phyloP scores from a whole-genome alignment of 306 rosid genomes.

The Casuarina glauca region DNA sequence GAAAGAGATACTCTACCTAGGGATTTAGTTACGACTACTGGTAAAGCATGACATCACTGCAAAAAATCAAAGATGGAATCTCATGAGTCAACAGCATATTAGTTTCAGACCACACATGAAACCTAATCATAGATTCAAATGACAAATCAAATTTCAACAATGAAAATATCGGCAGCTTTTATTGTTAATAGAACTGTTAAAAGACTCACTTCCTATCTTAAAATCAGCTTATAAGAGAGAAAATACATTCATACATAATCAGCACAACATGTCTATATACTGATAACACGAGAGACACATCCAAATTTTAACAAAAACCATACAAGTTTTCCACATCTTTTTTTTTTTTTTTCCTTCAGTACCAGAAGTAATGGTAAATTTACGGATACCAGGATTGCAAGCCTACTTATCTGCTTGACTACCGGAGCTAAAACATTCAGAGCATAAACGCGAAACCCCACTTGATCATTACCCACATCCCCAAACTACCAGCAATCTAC shows the following conservation, averaged over 20 bases:
- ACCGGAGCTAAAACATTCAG: neutral
- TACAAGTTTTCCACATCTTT: no score
- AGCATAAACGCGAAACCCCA: neutral
- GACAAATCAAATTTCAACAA: neutral
- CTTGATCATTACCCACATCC: neutral
- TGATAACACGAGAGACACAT: no score
- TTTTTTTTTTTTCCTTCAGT: neutral
- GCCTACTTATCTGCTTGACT: neutral
- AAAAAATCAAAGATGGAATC: neutral
- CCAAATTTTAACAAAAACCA: no score
- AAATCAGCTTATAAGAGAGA: no score
- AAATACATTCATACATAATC: no score
- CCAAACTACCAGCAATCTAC: conserved; percentile 4
- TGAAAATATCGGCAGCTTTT: neutral
- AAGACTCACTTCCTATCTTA: no score
- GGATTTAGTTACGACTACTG: neutral
- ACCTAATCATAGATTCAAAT: neutral
- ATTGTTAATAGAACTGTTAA: neutral
- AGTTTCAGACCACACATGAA: neutral
- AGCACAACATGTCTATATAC: no score
- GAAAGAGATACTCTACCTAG: neutral
- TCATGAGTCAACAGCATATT: neutral
- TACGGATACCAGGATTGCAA: neutral
- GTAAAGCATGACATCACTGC: neutral
- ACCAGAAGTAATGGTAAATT: neutral